These are phyloP conservation scores for Aspergillus pseudoviridinutans DNA, from an alignment of 2,329 filamentous ascomycete species.

Conservation along the genomic window DNA sequence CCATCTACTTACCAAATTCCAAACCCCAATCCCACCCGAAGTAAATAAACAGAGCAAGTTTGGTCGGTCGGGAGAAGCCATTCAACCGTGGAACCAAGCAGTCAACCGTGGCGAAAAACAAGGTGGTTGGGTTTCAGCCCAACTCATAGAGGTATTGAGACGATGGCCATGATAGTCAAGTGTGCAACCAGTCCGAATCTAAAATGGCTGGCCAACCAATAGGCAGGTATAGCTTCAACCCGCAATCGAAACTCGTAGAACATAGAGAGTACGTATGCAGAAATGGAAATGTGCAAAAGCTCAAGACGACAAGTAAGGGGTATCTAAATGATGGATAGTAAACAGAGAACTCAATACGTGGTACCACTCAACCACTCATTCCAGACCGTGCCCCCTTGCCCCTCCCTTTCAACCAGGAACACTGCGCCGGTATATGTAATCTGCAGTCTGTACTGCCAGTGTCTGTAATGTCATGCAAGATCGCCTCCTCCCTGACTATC, in stretches of 20 bases:
- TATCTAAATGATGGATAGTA: slow-evolving; percentile 19
- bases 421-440: background rate
- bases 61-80: background rate
- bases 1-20: background rate
- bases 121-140: too few relatives aligned
- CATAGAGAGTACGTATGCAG: background rate
- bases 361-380: slow-evolving; percentile 19
- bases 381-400: slow-evolving; percentile 5
- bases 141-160: background rate
- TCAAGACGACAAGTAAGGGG: slow-evolving; percentile 15
- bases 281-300: slow-evolving; percentile 1
- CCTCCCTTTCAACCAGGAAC: background rate
- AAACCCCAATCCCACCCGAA: background rate
- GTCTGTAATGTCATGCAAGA: background rate
- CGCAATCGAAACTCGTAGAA: background rate
- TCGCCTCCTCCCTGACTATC: slow-evolving; percentile 13
- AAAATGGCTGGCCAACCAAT: background rate
- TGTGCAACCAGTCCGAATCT: background rate
- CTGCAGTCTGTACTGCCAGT: background rate
- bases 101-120: background rate
- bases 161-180: background rate
- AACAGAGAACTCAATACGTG: slow-evolving; percentile 18
- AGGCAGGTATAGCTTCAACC: background rate
- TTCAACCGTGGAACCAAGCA: background rate
- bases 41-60: background rate